Evolutionary conservation across 2,329 filamentous ascomycete genomes (phyloP), one percentile per base, ranked within the genome.

Genomic region (Trichophaea hybrida): DNA sequence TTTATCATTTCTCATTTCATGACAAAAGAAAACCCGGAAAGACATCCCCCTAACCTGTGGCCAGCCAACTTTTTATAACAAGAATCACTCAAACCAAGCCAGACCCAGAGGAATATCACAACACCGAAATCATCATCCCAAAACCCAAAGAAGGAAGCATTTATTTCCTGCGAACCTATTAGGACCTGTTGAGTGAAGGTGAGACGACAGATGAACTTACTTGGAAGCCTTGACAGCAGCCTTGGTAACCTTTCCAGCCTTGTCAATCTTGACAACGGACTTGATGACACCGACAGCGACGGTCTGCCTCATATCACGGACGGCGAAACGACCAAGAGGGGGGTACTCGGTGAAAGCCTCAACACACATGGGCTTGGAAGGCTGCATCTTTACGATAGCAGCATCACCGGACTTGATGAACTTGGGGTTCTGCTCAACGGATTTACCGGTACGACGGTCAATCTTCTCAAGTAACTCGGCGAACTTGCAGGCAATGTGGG

Each of bases 401-500:
- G 93, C 91, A 77, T 98, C 93, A 86, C 93, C 93, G 73, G 91
- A 96, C 89, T 98, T 98, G 88, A 98, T 90, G 85, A 96, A 97
- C 86, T 98, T 98, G 79, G 93, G 93, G 74, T 74, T 75, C 76
- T 80, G 74, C 80, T 98, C 93, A 74, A 88, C 83, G 70, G 90
- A 87, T 85, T 98, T 98, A 77, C 93, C 93, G 75, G 93, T 96
- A 88, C 93, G 93, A 79, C 93, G 90, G 77, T 98, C 93, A 74
- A 98, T 98, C 91, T 98, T 98, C 88, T 97, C 88, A 70, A 91
- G 81, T 74, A 98, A 85, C 87, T 97, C 93, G 73, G 88, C 77
- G 84, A 98, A 98, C 88, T 97, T 97, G 93, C 93, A 98, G 74
- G 93, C 93, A 84, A 98, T 98, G 86, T 98, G 93, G 79, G 93